These are phyloP conservation scores for Dichotomocladium elegans DNA, from an alignment of 371 early-diverging fungal species.

Conservation along the genomic window DNA sequence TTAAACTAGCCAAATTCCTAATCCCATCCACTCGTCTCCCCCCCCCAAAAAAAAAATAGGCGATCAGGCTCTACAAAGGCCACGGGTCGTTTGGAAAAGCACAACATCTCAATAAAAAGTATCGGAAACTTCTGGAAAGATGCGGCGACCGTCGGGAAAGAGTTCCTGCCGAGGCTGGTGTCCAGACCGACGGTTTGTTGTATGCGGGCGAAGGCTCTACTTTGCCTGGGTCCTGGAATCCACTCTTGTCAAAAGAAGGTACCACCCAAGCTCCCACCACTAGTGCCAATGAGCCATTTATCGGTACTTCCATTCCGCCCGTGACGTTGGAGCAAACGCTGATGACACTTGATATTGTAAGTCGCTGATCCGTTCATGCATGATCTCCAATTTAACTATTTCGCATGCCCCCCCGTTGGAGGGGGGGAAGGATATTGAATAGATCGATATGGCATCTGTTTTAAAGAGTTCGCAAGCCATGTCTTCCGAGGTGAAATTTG, in stretches of 20 bases:
- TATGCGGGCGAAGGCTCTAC: slow-evolving; percentile 25
- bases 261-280: slow-evolving; percentile 34
- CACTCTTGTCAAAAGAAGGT: too few species aligned
- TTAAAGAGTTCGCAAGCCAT: slow-evolving; percentile 48
- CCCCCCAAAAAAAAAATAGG: too few species aligned
- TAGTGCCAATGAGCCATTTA: slow-evolving; percentile 22
- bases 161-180: slow-evolving; percentile 26
- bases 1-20: too few species aligned
- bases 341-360: slow-evolving; percentile 38
- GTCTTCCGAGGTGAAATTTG: slow-evolving; percentile 43
- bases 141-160: slow-evolving; percentile 25
- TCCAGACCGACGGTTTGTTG: slow-evolving; percentile 40
- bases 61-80: slow-evolving; percentile 20
- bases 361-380: not conserved
- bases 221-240: too few species aligned
- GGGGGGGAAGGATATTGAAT: not conserved
- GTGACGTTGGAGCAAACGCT: slow-evolving; percentile 42
- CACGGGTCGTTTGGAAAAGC: slow-evolving; percentile 42
- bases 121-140: slow-evolving; percentile 14
- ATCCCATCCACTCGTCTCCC: too few species aligned
- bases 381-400: too few species aligned
- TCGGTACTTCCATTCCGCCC: slow-evolving; percentile 27
- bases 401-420: too few species aligned
- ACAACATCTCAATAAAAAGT: slow-evolving; percentile 23
- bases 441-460: slow-evolving; percentile 38